Base-by-base conservation (phyloP, 192 early-diverging fungal species). In the Backusella morwellensis region DNA sequence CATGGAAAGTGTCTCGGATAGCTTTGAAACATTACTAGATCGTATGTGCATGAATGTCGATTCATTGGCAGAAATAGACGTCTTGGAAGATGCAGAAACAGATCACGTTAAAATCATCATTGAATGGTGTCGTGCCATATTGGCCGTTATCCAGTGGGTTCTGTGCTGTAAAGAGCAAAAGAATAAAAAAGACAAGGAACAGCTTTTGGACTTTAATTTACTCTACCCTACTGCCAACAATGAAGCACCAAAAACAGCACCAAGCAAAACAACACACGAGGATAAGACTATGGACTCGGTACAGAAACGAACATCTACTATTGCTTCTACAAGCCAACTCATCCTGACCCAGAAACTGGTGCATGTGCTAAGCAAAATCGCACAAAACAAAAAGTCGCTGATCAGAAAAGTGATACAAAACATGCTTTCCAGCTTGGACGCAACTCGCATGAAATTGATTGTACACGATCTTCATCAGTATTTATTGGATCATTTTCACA, bases 401-500 rank as follows among this genome's bases (percentile, higher is more conserved):
- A 35, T 75, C 0, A 47, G 66, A 68, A 63, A 47, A 15, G 19
- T 67, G 6, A 9, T 75, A 9, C 21, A 59, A 21, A 42, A 41
- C 21, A 11, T 63, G n/a, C 29, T 41, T 36, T 23, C 23, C 7
- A 40, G 56, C 23, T 41, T 74, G 54, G 36, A 74, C 26, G 4
- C 52, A 15, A 26, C 35, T 26, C 19, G 59, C 2, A 44, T 75
- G 36, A 40, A 35, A 42, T 21, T 68, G 23, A 29, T 79, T 15
- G 72, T 82, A 6, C 38, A 77, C 6, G 36, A 73, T 29, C 68
- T 78, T 17, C 81, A 82, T 26, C 52, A 67, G 0, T 80, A 80
- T 29, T 69, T 83, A 34, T 21, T 79, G 14, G 74, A 79, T 66
- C 82, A 83, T 67, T 83, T 77, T 35, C 82, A 83, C 36, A 67